phyloP scores from a whole-genome alignment of 2,329 filamentous ascomycete genomes.

The Fusarium hainanense region DNA sequence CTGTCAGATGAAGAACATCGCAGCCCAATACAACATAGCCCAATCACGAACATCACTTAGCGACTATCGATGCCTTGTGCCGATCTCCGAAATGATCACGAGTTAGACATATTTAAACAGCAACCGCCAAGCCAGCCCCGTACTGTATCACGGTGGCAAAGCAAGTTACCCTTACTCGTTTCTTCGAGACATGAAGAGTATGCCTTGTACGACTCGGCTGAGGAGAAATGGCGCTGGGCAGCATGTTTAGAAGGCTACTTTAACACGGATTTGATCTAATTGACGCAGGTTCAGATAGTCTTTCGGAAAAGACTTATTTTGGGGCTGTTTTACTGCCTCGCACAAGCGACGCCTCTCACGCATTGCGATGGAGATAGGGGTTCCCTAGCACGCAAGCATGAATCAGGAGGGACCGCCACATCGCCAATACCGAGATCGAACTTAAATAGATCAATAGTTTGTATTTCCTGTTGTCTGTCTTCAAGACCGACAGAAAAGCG shows the following conservation, averaged over 20 bases:
- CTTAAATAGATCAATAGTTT: not conserved
- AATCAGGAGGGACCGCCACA: constrained; percentile 4
- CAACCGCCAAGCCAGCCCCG: not conserved
- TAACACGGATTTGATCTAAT: constrained; percentile 2
- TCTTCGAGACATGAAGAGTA: not conserved
- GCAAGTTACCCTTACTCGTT: not conserved
- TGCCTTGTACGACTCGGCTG: constrained; percentile 14
- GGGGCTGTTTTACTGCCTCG: constrained; percentile 21
- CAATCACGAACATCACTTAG: constrained; percentile 12
- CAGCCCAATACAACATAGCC: constrained; percentile 10
- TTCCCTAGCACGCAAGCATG: constrained; percentile 2
- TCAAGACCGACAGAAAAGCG: constrained; percentile 10
- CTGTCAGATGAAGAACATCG: not conserved
- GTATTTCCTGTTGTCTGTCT: not conserved
- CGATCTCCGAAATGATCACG: constrained; percentile 22
- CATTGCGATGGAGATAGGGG: constrained; percentile 6
- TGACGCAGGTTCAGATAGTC: constrained; percentile 8
- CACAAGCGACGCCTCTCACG: constrained; percentile 16
- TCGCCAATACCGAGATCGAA: constrained; percentile 15
- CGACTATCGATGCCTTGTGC: constrained; percentile 19
- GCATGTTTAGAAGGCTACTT: not conserved
- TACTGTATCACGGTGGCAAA: not conserved
- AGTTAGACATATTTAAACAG: constrained; percentile 4
- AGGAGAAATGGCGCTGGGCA: constrained; percentile 13
- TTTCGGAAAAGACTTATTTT: not conserved